Evolutionary conservation across 768 basidiomycete genomes (phyloP), one percentile per base, ranked within the genome.

Genomic region (Auricularia sp.): DNA sequence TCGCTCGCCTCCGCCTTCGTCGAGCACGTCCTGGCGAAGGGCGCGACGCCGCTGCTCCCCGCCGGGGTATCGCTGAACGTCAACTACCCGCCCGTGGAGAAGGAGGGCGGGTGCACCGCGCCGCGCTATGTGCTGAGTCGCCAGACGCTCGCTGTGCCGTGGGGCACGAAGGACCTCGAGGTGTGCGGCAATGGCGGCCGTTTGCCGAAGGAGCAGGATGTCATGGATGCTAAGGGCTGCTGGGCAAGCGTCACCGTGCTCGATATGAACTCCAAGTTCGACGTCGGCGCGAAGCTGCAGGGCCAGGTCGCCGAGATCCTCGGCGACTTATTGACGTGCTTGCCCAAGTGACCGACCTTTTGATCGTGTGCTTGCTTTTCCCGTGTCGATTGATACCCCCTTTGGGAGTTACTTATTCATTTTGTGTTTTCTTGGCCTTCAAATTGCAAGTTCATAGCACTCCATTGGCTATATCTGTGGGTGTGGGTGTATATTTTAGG

Each of bases 11-110:
- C 78, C 35, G 75, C 73, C 65, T 77, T 83, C 69, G 70, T 77
- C 35, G 58, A 73, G 18, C 73, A 72, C n/a, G 65, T 77, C 12
- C 68, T 79, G 60, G 65, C 67, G 10, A 72, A 70, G 21, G 42
- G 71, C 16, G 47, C 47, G 6, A 70, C 68, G 1, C 77, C 78
- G 0, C 70, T 80, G 62, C 75, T 82, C 18, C 83, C 82, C 1
- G 29, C 71, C 0, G 76, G 76, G 23, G 72, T 77, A 62, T 74
- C 73, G 53, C 64, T 84, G 65, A 83, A 82, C 70, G 81, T 84
- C 68, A 84, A 84, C 73, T 83, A 77, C 68, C 77, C 80, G 0
- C 66, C 78, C 11, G 70, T 70, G 59, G 74, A 68, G 62, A 67
- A 67, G 59, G 18, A 18, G 14, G 47, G 47, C 14, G 64, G 60